Base-by-base conservation (phyloP, 78 protist species). In the Diacronema lutheri region DNA sequence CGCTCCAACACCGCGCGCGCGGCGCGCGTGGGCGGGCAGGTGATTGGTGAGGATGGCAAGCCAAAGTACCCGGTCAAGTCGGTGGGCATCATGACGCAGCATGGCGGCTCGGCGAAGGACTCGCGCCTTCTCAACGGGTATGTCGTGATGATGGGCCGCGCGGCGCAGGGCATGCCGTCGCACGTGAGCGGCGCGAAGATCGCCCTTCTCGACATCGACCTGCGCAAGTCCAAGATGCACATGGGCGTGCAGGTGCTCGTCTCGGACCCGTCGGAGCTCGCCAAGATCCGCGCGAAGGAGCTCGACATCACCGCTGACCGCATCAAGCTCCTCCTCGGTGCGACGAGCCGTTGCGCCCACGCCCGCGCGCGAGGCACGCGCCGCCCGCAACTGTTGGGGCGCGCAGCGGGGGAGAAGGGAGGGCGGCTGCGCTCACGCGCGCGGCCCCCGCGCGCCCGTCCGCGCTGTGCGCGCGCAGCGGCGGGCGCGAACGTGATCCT, bases 401-500 rank as follows among this genome's bases (percentile, higher is more conserved):
- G n/a, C n/a, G n/a, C n/a, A n/a, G n/a, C n/a, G n/a, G n/a, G n/a
- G n/a, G n/a, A n/a, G n/a, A n/a, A n/a, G n/a, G n/a, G n/a, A n/a
- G n/a, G n/a, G n/a, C n/a, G n/a, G n/a, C n/a, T n/a, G n/a, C n/a
- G n/a, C n/a, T n/a, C n/a, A n/a, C n/a, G n/a, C n/a, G n/a, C n/a
- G n/a, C n/a, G n/a, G n/a, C n/a, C n/a, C n/a, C n/a, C n/a, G n/a
- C n/a, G n/a, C n/a, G n/a, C n/a, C n/a, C n/a, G n/a, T n/a, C n/a
- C n/a, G n/a, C n/a, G n/a, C n/a, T n/a, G n/a, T n/a, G n/a, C n/a
- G n/a, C 56, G n/a, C n/a, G n/a, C n/a, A n/a, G n/a, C 60, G 41
- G 83, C 98, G 46, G 99, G 99, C 56, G 99, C 99, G 25, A 99
- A 99, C 81, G 99, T 98, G 66, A 84, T 99, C 35, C 91, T 99